These are phyloP conservation scores for Mycena maculata DNA, from an alignment of 768 basidiomycete species.

Conservation along the genomic window DNA sequence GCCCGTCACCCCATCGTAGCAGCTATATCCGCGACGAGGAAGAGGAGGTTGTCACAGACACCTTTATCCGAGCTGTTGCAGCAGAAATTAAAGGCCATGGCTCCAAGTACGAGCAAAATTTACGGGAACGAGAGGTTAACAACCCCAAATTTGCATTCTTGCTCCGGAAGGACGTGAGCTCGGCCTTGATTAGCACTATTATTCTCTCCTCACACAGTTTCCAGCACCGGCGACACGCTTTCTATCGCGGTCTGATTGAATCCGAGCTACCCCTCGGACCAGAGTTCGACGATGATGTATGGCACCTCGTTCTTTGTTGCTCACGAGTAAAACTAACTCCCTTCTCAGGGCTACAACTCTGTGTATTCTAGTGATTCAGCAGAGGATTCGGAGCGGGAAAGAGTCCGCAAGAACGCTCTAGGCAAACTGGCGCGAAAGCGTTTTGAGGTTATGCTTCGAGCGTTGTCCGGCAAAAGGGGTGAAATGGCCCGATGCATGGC, in stretches of 20 bases:
- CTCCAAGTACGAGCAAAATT: slow-evolving; percentile 74
- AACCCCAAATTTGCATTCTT: slow-evolving; percentile 90
- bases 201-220: slow-evolving; percentile 12
- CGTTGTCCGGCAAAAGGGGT: slow-evolving; percentile 85
- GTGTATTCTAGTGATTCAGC: slow-evolving; percentile 93
- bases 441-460: slow-evolving; percentile 92
- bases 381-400: slow-evolving; percentile 93
- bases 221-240: slow-evolving; percentile 79
- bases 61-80: slow-evolving; percentile 89
- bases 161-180: slow-evolving; percentile 65
- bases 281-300: slow-evolving; percentile 86
- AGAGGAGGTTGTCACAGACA: slow-evolving; percentile 79
- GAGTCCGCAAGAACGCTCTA: slow-evolving; percentile 77
- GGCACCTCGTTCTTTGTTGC: neutral
- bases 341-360: slow-evolving; percentile 81
- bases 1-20: slow-evolving; percentile 59
- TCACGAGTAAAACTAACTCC: slow-evolving; percentile 13
- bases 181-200: slow-evolving; percentile 19
- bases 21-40: slow-evolving; percentile 61
- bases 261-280: slow-evolving; percentile 65
- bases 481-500: slow-evolving; percentile 96
- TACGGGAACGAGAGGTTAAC: slow-evolving; percentile 80
- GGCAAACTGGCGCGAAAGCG: slow-evolving; percentile 84
- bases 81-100: slow-evolving; percentile 87
- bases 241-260: slow-evolving; percentile 76